These are phyloP conservation scores for Asterophora lycoperdoides DNA, from an alignment of 768 basidiomycete genomes.

Conservation along the genomic window DNA sequence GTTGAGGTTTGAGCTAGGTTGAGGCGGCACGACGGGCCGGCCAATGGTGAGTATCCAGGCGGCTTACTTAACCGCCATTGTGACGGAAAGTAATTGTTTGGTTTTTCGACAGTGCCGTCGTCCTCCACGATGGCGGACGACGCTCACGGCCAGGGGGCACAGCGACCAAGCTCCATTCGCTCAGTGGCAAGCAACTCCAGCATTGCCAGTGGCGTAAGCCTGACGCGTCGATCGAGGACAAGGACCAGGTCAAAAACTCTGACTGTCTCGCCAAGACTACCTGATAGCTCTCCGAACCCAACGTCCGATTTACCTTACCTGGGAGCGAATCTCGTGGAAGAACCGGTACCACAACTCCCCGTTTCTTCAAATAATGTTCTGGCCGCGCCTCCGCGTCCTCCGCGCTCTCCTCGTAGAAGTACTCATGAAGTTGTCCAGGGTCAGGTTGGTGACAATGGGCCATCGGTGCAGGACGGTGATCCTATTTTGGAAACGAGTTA, in stretches of 20 bases:
- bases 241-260: conserved; percentile 53
- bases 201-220: conserved; percentile 44
- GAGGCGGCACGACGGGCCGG: too few species aligned
- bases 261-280: conserved; percentile 27
- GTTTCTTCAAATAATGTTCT: conserved; percentile 10
- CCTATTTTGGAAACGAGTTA: background rate
- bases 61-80: conserved; percentile 9
- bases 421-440: conserved; percentile 2
- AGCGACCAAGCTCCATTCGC: conserved; percentile 38
- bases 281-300: conserved; percentile 22
- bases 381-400: conserved; percentile 21
- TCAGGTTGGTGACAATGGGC: background rate
- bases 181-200: conserved; percentile 49
- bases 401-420: conserved; percentile 24
- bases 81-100: conserved; percentile 12
- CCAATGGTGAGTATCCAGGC: too few species aligned
- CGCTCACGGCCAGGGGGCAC: conserved; percentile 10
- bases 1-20: background rate
- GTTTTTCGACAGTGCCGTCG: conserved; percentile 9
- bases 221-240: conserved; percentile 50
- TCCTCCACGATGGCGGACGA: conserved; percentile 25
- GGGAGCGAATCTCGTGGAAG: conserved; percentile 21
- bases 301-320: conserved; percentile 33
- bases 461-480: conserved; percentile 4
- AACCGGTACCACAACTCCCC: conserved; percentile 18